Conservation (phyloP, 768 basidiomycete genomes). For the Tulasnella calospora region DNA sequence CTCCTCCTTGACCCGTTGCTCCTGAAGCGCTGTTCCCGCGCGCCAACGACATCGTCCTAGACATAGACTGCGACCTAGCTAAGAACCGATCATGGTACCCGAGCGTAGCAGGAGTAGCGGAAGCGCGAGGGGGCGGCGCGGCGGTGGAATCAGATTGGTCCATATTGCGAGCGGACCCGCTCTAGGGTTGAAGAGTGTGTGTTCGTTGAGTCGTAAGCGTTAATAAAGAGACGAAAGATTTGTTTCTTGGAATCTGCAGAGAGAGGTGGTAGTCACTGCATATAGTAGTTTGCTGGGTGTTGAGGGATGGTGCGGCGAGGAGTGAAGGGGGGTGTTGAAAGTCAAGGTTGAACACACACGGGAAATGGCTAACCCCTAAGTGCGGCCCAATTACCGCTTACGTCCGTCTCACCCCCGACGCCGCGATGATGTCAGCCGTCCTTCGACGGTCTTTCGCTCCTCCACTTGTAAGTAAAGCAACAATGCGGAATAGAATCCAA, state of each 20-base stretch:
- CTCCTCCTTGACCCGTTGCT: neutral
- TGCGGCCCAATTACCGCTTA: neutral
- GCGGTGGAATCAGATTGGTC: neutral
- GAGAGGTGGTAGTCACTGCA: neutral
- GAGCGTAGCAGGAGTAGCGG: neutral
- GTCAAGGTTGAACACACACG: slow-evolving; percentile 2
- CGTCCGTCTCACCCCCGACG: neutral
- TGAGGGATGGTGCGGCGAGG: neutral
- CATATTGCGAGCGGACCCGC: neutral
- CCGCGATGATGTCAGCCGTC: neutral
- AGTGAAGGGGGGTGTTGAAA: slow-evolving; percentile 1
- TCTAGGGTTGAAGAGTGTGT: neutral
- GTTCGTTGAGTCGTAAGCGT: neutral
- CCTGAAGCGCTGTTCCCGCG: neutral
- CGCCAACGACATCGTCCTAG: neutral
- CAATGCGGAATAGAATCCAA: too few species aligned
- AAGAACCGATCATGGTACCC: neutral
- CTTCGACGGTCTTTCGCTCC: too few species aligned
- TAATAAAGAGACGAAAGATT: neutral
- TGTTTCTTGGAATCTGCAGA: neutral
- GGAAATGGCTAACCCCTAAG: slow-evolving; percentile 6
- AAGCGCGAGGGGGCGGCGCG: neutral
- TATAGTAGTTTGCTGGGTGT: neutral
- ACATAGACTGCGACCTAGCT: neutral
- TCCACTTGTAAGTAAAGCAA: too few species aligned